Evolutionary conservation across 306 rosid genomes (phyloP), one percentile per base, ranked within the genome.

Genomic region (Fagus crenata): DNA sequence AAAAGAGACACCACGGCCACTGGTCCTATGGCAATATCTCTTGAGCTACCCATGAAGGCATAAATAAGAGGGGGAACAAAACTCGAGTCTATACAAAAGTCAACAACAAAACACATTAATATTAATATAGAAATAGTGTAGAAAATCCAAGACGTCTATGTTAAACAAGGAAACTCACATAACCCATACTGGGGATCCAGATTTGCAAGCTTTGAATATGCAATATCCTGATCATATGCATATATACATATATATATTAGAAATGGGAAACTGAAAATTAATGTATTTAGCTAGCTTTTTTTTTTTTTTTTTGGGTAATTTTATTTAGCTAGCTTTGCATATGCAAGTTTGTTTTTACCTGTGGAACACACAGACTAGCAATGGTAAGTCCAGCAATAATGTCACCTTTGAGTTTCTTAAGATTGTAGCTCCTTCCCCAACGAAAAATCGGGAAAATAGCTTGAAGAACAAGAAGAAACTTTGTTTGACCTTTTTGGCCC

Each of bases 301-400:
- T 40, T 3, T 53, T n/a, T 56, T 15, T 6, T n/a, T n/a, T n/a
- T n/a, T n/a, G n/a, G n/a, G n/a, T n/a, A n/a, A n/a, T n/a, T n/a
- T n/a, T 6, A 32, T 36, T 33, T 72, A 0, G 2, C 14, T 9
- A 46, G 51, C 14, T 9, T 46, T 7, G 2, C 9, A 32, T 3
- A 22, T 22, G 28, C 28, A 22, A 22, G 28, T 53, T n/a, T 56
- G 9, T 6, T 14, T 3, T 43, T 0, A 90, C 96, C 91, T 91
- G 97, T 76, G 97, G 97, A 74, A 93, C 88, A 35, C 93, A 89
- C 1, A 93, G 91, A 74, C 96, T 90, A 32, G 96, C 97, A 86
- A 90, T 86, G 80, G 97, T 93, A 2, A 93, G 87, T 49, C 91
- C 91, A 51, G 91, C 12, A 46, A 85, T n/a, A 4, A 87, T 39